These are phyloP conservation scores for Vigna hirtella DNA, from an alignment of 306 rosid species.

Conservation along the genomic window DNA sequence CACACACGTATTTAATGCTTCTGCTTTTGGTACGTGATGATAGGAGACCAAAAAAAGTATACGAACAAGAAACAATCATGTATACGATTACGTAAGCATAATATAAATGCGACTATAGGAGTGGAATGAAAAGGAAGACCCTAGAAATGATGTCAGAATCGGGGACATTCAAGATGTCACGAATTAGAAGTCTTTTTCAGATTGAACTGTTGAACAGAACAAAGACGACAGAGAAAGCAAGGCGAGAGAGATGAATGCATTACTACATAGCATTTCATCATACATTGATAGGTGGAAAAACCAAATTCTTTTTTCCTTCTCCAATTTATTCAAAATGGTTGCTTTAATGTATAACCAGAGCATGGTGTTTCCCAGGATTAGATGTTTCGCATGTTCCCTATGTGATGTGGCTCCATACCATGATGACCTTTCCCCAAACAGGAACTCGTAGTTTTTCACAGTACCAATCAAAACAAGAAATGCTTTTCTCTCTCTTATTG, in stretches of 20 bases:
- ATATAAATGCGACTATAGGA: conserved; percentile 27
- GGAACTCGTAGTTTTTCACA: conserved; percentile 48
- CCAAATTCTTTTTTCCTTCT: conserved; percentile 28
- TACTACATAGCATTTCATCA: conserved; percentile 11
- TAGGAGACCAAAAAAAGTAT: conserved; percentile 28
- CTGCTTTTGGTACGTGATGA: conserved; percentile 23
- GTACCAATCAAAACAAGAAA: conserved; percentile 53
- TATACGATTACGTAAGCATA: conserved; percentile 41
- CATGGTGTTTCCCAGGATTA: conserved; percentile 45
- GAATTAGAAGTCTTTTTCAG: conserved; percentile 50
- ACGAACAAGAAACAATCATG: conserved; percentile 40
- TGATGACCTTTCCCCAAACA: conserved; percentile 59
- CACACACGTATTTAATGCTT: conserved; percentile 17
- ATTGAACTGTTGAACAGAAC: conserved; percentile 43
- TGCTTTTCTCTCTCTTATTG: conserved; percentile 37
- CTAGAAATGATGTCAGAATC: conserved; percentile 50
- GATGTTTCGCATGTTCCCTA: conserved; percentile 74
- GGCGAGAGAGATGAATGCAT: conserved; percentile 28
- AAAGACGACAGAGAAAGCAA: conserved; percentile 42
- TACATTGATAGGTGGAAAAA: conserved; percentile 11
- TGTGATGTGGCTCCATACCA: conserved; percentile 56
- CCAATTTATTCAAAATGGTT: conserved; percentile 39
- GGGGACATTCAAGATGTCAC: conserved; percentile 55
- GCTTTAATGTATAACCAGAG: conserved; percentile 39
- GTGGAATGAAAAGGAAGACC: conserved; percentile 43